phyloP scores from a whole-genome alignment of 2,329 filamentous ascomycete species.

The Penicillium sp. region DNA sequence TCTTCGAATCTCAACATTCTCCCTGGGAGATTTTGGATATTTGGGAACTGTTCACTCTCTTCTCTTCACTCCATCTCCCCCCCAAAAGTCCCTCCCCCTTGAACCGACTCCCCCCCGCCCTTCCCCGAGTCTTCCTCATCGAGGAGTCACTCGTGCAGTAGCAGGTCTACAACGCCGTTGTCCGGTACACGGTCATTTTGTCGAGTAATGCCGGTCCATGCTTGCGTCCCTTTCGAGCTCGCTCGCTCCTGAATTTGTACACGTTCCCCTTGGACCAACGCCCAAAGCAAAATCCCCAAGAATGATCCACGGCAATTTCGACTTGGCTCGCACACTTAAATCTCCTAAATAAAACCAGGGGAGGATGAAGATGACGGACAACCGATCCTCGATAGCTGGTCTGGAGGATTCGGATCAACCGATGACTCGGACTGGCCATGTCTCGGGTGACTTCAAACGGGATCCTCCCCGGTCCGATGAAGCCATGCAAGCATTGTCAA shows the following conservation, averaged over 20 bases:
- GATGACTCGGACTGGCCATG: constrained; percentile 23
- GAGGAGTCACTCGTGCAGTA: constrained; percentile 29
- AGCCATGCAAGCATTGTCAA: constrained; percentile 14
- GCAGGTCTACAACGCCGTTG: constrained; percentile 30
- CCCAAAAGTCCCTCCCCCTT: background rate
- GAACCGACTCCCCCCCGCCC: background rate
- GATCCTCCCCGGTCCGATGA: constrained; percentile 21
- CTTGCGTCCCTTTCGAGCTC: constrained; percentile 24
- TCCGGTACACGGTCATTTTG: constrained; percentile 29
- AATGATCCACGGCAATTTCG: constrained; percentile 27
- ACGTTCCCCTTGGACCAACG: constrained; percentile 23
- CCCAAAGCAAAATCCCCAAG: constrained; percentile 10
- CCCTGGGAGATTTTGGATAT: too few species aligned
- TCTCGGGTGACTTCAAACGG: constrained; percentile 19
- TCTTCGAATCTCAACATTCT: constrained; percentile 4
- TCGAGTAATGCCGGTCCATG: constrained; percentile 32
- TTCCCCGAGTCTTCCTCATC: constrained; percentile 8
- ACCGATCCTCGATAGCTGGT: constrained; percentile 26
- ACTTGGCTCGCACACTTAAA: constrained; percentile 19
- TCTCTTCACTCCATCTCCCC: constrained; percentile 14
- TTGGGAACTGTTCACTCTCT: constrained; percentile 10
- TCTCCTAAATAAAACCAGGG: constrained; percentile 10
- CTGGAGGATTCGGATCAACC: constrained; percentile 27
- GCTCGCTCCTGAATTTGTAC: too few species aligned
- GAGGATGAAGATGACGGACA: constrained; percentile 32